A percentile compares a stretch with the other conserved stretches of the same genome.
Evolutionary conservation across 208 protist species (phyloP).

Genomic region (Acanthamoeba castellanii): DNA sequence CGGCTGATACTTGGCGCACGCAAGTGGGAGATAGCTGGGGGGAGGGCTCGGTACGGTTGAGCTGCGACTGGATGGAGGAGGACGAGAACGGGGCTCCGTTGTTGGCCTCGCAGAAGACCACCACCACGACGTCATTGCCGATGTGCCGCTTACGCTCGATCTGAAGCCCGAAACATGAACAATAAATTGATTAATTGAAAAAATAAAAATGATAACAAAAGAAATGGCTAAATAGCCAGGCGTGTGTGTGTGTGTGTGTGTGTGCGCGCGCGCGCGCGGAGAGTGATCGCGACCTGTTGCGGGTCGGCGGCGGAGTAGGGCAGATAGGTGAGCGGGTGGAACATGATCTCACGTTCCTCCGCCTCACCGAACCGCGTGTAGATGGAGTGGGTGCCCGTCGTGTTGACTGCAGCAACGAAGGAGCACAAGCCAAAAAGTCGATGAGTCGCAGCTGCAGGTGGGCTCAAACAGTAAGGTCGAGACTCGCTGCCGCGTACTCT

Average conservation of each 20-base stretch:
- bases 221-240: neutral
- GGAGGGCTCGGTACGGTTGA: neutral
- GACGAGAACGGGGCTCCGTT: constrained; percentile 1
- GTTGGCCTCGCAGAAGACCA: neutral
- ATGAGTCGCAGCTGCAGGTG: too few species aligned
- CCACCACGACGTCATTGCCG: constrained; percentile 38
- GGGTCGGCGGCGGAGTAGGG: constrained; percentile 34
- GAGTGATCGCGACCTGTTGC: neutral
- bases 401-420: constrained; percentile 7
- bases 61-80: constrained; percentile 20
- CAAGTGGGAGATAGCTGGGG: neutral
- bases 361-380: constrained; percentile 10
- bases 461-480: too few species aligned
- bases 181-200: neutral
- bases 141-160: constrained; percentile 56
- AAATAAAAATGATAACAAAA: neutral
- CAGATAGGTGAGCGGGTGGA: constrained; percentile 50
- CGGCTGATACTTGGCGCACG: too few species aligned
- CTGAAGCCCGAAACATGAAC: neutral
- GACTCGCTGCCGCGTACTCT: neutral
- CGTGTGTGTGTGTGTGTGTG: neutral
- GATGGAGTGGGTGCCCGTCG: constrained; percentile 58
- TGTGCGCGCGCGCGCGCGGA: too few species aligned
- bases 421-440: too few species aligned
- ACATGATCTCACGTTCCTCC: constrained; percentile 68